Conservation (phyloP, 2,329 filamentous ascomycete species). For the Colletotrichum cuscutae region DNA sequence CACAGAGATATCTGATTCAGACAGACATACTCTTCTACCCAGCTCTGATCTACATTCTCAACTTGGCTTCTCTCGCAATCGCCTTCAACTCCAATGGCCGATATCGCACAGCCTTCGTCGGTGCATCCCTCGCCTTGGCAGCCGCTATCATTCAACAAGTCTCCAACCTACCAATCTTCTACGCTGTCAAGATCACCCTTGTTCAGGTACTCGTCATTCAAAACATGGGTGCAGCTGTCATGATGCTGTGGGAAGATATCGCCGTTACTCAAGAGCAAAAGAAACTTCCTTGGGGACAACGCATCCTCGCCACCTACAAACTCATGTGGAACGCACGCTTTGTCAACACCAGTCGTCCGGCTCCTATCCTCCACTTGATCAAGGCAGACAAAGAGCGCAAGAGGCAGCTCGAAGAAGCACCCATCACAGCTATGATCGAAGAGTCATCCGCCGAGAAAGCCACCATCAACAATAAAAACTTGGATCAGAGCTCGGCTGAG, state of each 20-base stretch:
- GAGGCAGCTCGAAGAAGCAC: background rate
- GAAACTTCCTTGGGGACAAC: background rate
- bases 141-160: background rate
- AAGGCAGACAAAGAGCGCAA: background rate
- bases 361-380: constrained; percentile 18
- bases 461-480: background rate
- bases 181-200: constrained; percentile 3
- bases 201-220: constrained; percentile 14
- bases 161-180: background rate
- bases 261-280: constrained; percentile 27
- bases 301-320: constrained; percentile 14
- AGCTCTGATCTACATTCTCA: background rate
- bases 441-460: no score
- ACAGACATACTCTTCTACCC: background rate
- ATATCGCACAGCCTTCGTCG: background rate
- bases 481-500: background rate
- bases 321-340: constrained; percentile 21
- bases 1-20: background rate
- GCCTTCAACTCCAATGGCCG: background rate
- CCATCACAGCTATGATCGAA: background rate
- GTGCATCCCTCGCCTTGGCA: background rate
- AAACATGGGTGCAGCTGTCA: constrained; percentile 14
- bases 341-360: constrained; percentile 14
- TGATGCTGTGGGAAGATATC: constrained; percentile 22
- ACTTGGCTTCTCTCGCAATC: constrained; percentile 12